Evolutionary conservation across 2,329 filamentous ascomycete genomes (phyloP), one percentile per base, ranked within the genome.

Genomic region (Ophiostoma ips): DNA sequence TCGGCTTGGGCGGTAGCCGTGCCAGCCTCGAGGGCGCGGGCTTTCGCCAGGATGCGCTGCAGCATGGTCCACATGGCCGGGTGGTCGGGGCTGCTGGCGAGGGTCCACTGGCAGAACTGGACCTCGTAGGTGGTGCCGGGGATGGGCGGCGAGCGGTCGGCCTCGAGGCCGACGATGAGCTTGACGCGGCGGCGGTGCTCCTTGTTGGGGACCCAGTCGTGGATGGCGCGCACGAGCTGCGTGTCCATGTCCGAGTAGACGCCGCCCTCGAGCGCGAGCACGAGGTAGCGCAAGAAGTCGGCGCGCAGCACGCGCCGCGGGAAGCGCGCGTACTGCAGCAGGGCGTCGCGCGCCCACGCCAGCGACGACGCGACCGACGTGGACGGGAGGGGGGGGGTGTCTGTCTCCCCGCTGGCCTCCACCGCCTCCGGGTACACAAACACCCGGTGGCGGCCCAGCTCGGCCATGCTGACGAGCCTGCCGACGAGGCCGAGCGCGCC

Each of bases 241-340:
- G 79, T 76, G 58, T 80, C 77, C 40, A 77, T 76, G 56, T 80
- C 77, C n/a, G 74, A 68, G 59, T 78, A 80, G 11, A 71, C 57
- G 30, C 71, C 66, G 34, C 66, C 65, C 50, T 66, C 60, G 13
- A 55, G 53, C 3, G 51, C 49, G 13, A 63, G 58, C 15, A 62
- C 43, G 5, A 62, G 54, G 49, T 62, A 63, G n/a, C 61, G 59
- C 21, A 62, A 50, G 37, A 63, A 51, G 46, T 62, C 59, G 35
- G 55, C 55, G 16, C 55, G 53, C 46, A 55, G 47, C 10, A 55
- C 52, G 15, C 53, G 52, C 10, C 53, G 55, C 46, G 55, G 48
- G 52, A 58, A 55, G 35, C 45, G 50, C 6, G 48, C 46, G 46
- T 54, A 58, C 35, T 55, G 52, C 34, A n/a, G 12, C n/a, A 54